Conservation (phyloP, 768 basidiomycete species). For the Termitomyces bulborhizus region DNA sequence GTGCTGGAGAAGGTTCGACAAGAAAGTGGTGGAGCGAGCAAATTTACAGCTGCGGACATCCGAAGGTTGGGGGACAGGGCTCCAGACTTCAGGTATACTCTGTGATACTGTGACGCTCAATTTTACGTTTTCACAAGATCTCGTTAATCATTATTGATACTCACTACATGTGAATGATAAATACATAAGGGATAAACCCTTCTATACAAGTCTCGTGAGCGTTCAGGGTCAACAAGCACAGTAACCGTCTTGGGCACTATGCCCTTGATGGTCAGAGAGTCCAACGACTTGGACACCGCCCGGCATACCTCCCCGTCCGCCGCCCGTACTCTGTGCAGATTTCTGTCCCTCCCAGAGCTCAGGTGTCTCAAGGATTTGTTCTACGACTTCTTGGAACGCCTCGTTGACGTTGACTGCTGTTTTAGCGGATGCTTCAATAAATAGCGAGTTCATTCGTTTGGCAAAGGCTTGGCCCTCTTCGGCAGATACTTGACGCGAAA, state of each 20-base stretch:
- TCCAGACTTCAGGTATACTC: conserved; percentile 55
- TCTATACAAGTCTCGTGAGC: background rate
- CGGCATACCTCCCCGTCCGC: conserved; percentile 42
- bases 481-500: conserved; percentile 80
- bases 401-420: conserved; percentile 79
- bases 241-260: conserved; percentile 14
- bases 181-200: background rate
- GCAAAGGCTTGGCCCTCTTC: conserved; percentile 80
- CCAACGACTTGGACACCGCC: conserved; percentile 44
- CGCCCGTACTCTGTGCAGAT: conserved; percentile 26
- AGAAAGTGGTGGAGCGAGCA: conserved; percentile 25
- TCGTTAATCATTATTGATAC: background rate
- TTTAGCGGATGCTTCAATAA: conserved; percentile 93
- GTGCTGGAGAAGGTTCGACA: conserved; percentile 19
- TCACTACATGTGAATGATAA: background rate
- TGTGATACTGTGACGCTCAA: conserved; percentile 11
- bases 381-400: conserved; percentile 67
- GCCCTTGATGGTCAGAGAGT: conserved; percentile 17
- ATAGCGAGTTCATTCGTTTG: conserved; percentile 71
- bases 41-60: conserved; percentile 29
- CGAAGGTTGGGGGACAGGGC: conserved; percentile 52
- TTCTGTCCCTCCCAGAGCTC: conserved; percentile 58
- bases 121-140: background rate
- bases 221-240: conserved; percentile 23
- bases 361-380: conserved; percentile 77